A percentile compares a stretch with the other conserved stretches of the same genome.
phyloP scores from a whole-genome alignment of 2,329 filamentous ascomycete genomes.

The Penicillium sclerotigenum region DNA sequence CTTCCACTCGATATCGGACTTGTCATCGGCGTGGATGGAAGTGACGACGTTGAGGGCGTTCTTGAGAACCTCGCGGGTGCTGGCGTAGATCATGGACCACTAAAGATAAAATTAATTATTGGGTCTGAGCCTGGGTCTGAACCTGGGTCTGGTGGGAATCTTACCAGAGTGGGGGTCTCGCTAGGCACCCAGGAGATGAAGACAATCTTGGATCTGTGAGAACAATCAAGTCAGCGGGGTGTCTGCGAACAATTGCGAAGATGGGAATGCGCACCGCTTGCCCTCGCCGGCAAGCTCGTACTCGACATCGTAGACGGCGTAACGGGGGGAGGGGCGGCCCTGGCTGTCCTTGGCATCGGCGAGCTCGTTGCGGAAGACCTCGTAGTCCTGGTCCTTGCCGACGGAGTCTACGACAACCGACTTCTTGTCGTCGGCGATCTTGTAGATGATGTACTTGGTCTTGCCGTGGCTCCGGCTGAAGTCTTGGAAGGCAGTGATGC shows the following conservation, averaged over 20 bases:
- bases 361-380: slow-evolving; percentile 48
- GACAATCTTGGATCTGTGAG: slow-evolving; percentile 48
- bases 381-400: slow-evolving; percentile 46
- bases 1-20: slow-evolving; percentile 44
- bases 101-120: slow-evolving; percentile 22
- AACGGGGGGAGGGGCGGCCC: slow-evolving; percentile 47
- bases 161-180: slow-evolving; percentile 41
- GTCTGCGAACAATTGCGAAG: background rate
- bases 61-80: slow-evolving; percentile 49
- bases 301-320: slow-evolving; percentile 51
- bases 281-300: slow-evolving; percentile 50
- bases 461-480: slow-evolving; percentile 46
- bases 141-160: slow-evolving; percentile 13
- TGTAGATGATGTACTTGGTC: slow-evolving; percentile 53
- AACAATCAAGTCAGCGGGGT: slow-evolving; percentile 17
- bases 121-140: background rate
- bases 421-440: slow-evolving; percentile 51
- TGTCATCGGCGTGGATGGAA: slow-evolving; percentile 44
- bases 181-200: slow-evolving; percentile 51
- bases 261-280: slow-evolving; percentile 40
- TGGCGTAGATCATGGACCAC: slow-evolving; percentile 52
- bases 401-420: slow-evolving; percentile 48
- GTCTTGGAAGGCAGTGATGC: slow-evolving; percentile 47
- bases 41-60: slow-evolving; percentile 45
- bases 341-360: slow-evolving; percentile 41